Conservation (phyloP, 768 basidiomycete species). For the Baorangia bicolor region DNA sequence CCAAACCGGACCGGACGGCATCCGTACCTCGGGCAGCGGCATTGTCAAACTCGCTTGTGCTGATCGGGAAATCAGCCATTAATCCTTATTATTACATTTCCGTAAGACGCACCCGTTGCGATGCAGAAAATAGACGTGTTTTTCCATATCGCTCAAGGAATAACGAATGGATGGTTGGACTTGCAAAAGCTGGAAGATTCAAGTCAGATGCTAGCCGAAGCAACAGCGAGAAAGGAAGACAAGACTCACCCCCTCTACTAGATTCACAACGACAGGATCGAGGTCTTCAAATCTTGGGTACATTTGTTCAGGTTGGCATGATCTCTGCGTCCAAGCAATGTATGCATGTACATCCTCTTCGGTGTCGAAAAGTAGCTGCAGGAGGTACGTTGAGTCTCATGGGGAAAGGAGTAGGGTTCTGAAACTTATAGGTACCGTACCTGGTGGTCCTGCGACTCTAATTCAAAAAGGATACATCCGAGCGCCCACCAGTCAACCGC, state of each 20-base stretch:
- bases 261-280: slow-evolving; percentile 16
- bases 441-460: slow-evolving; percentile 29
- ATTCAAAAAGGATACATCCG: slow-evolving; percentile 41
- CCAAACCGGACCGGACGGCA: background rate
- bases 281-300: slow-evolving; percentile 29
- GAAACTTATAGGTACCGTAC: slow-evolving; percentile 17
- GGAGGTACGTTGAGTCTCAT: background rate
- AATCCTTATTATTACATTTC: background rate
- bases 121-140: slow-evolving; percentile 24
- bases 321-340: slow-evolving; percentile 17
- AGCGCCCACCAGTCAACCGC: slow-evolving; percentile 44
- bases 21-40: slow-evolving; percentile 22
- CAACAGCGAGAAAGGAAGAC: background rate
- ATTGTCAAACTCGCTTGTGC: slow-evolving; percentile 24
- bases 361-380: slow-evolving; percentile 34
- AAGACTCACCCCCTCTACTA: slow-evolving; percentile 34
- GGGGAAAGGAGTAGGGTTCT: background rate
- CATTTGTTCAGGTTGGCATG: slow-evolving; percentile 2
- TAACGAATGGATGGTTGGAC: slow-evolving; percentile 14
- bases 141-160: slow-evolving; percentile 20
- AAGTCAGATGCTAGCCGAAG: background rate
- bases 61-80: slow-evolving; percentile 8
- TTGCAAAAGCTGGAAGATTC: slow-evolving; percentile 18
- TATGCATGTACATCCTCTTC: slow-evolving; percentile 23
- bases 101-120: slow-evolving; percentile 19